Evolutionary conservation across 2,329 filamentous ascomycete species (phyloP), one percentile per base, ranked within the genome.

Genomic region (Diaporthe vexans): DNA sequence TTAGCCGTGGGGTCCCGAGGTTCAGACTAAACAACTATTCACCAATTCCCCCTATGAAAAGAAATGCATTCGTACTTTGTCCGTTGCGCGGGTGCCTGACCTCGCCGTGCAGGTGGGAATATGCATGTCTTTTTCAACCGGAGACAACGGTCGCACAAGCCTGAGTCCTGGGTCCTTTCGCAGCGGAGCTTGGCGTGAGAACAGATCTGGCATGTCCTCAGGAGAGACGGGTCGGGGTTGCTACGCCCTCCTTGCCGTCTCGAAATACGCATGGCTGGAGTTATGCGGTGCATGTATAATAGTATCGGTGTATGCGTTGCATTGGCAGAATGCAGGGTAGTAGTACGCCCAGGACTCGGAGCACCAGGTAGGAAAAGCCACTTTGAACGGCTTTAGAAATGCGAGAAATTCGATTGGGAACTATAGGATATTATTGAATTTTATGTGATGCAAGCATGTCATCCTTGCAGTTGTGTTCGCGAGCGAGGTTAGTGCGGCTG

Each of bases 111-210:
- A 40, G 77, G 78, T 7, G 81, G 79, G 73, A 83, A 83, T 17
- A 81, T 76, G 67, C 81, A 83, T 1, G 77, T 74, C 72, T 82
- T 83, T n/a, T 77, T 78, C 4, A 83, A 76, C 29, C 81, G 79
- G 67, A 82, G 74, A 73, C 81, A 83, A 26, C 81, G 75, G 43
- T 83, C 81, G 74, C 81, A 83, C 56, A 79, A 75, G 33, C 77
- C 79, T 13, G 81, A 81, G n/a, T 82, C 78, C 26, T 83, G 80
- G 0, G 81, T 79, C 54, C 80, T 81, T 58, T 81, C 78, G 73
- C 81, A 83, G 21, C 80, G 77, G n/a, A 83, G 83, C 58, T 83
- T 83, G 70, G 81, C 82, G 33, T 81, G 79, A 71, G 81, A 82
- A 73, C 81, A 83, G 29, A 81, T 81, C 74, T 82, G 81, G 56